Evolutionary conservation across 345 rosid genomes (phyloP), one percentile per base, ranked within the genome.

Genomic region (Gossypium raimondii): DNA sequence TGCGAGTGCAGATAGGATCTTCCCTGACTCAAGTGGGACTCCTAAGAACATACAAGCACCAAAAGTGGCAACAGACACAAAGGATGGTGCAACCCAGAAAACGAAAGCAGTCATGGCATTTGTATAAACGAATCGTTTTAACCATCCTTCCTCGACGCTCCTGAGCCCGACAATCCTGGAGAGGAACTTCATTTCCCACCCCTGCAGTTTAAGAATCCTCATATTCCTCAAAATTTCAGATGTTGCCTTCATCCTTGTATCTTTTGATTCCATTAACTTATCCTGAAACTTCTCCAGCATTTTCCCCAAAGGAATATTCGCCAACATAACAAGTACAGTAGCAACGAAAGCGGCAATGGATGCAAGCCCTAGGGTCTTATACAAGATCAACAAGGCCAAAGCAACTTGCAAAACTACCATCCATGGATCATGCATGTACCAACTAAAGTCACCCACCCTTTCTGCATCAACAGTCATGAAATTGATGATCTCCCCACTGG

Each of bases 401-500:
- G 78, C 64, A 68, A 79, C 58, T 50, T 34, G 25, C 34, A 72
- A 29, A 57, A 74, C 20, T 51, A 81, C 27, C 66, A 77, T 45
- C 97, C 93, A 92, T 1, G 84, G 78, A 45, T 81, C 75, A 77
- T 92, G 97, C 80, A 89, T 70, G 78, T 75, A 83, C 85, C 85
- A 86, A 57, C 67, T 77, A 72, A 90, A 85, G 13, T 83, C 84
- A 43, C 84, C 85, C 14, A 90, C 78, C 56, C 88, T 72, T 43
- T 83, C 85, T 8, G 89, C 89, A 85, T 90, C 97, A 7, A 89
- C 89, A 1, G 85, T 75, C 78, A 88, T 81, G 70, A 86, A 78
- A 67, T 89, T 92, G 56, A 89, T 74, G 62, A 90, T 86, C 85
- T 92, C 92, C 0, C 93, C 97, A 7, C 88, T 83, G 8, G 92